These are phyloP conservation scores for Ceratobasidium sp. DNA, from an alignment of 1,284 basidiomycete genomes.

Conservation along the genomic window DNA sequence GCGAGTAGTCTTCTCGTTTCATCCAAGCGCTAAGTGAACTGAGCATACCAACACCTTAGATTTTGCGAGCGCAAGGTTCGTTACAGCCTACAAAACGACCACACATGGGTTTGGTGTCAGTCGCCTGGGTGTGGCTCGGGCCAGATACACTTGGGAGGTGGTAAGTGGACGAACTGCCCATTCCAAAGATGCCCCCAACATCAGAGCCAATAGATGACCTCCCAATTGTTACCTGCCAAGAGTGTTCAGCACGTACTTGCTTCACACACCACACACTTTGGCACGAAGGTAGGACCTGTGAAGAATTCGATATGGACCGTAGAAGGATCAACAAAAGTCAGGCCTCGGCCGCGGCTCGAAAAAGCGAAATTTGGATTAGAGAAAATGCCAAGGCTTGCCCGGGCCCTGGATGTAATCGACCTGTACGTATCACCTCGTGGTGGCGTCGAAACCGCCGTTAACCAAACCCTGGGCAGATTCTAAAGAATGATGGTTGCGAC, in stretches of 20 bases:
- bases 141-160: slow-evolving; percentile 14
- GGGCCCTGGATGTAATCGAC: slow-evolving; percentile 1
- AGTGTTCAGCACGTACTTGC: slow-evolving; percentile 15
- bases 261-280: slow-evolving; percentile 9
- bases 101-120: slow-evolving; percentile 1
- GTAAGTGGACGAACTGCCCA: not conserved
- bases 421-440: not conserved
- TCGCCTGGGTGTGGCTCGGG: slow-evolving; percentile 13
- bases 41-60: not conserved
- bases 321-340: not conserved
- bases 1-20: not conserved
- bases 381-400: slow-evolving; percentile 9
- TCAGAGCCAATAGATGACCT: not conserved
- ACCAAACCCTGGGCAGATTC: not conserved
- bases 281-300: slow-evolving; percentile 22
- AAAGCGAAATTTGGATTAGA: slow-evolving; percentile 27
- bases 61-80: slow-evolving; percentile 24
- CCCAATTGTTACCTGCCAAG: slow-evolving; percentile 27
- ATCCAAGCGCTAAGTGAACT: not conserved
- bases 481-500: slow-evolving; percentile 16
- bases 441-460: not conserved
- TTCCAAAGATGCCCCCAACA: not conserved
- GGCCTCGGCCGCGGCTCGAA: not conserved
- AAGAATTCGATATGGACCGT: not conserved
- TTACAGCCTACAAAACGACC: slow-evolving; percentile 6